phyloP scores from a whole-genome alignment of 345 rosid genomes.

The Rhizophora mangle region DNA sequence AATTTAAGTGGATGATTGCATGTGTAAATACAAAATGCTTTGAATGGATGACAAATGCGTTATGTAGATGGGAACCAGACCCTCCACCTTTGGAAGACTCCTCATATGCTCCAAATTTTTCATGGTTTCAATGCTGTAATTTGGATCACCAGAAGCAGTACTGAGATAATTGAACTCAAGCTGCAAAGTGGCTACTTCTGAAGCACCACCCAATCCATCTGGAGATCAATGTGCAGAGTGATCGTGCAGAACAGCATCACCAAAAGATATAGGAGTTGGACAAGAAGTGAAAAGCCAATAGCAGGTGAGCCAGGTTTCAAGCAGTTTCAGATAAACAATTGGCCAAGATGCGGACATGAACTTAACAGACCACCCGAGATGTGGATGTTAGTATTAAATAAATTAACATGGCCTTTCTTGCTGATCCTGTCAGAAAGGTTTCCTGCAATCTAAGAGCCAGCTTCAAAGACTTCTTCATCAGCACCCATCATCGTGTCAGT shows the following conservation, averaged over 20 bases:
- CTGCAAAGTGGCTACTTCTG: slow-evolving; percentile 87
- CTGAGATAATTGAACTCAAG: slow-evolving; percentile 95
- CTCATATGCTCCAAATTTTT: slow-evolving; percentile 84
- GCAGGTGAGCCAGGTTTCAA: slow-evolving; percentile 72
- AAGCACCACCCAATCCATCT: slow-evolving; percentile 83
- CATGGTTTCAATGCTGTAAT: slow-evolving; percentile 74
- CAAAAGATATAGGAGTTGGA: slow-evolving; percentile 76
- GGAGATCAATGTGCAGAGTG: slow-evolving; percentile 82
- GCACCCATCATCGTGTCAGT: slow-evolving; percentile 56
- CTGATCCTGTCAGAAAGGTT: slow-evolving; percentile 74
- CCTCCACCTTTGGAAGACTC: slow-evolving; percentile 78
- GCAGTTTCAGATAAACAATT: slow-evolving; percentile 68
- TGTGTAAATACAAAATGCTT: not conserved
- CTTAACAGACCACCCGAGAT: slow-evolving; percentile 95
- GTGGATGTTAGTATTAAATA: slow-evolving; percentile 92
- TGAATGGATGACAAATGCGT: slow-evolving; percentile 43
- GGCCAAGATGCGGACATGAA: slow-evolving; percentile 8
- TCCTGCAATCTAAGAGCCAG: slow-evolving; percentile 75
- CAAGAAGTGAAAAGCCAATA: slow-evolving; percentile 75
- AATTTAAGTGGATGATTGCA: not conserved
- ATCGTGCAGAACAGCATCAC: slow-evolving; percentile 72
- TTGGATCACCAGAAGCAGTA: slow-evolving; percentile 75
- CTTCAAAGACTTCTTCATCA: slow-evolving; percentile 73
- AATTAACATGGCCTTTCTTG: slow-evolving; percentile 86
- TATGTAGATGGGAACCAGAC: slow-evolving; percentile 89